phyloP scores from a whole-genome alignment of 371 early-diverging fungal genomes.

The Apophysomyces ossiformis region DNA sequence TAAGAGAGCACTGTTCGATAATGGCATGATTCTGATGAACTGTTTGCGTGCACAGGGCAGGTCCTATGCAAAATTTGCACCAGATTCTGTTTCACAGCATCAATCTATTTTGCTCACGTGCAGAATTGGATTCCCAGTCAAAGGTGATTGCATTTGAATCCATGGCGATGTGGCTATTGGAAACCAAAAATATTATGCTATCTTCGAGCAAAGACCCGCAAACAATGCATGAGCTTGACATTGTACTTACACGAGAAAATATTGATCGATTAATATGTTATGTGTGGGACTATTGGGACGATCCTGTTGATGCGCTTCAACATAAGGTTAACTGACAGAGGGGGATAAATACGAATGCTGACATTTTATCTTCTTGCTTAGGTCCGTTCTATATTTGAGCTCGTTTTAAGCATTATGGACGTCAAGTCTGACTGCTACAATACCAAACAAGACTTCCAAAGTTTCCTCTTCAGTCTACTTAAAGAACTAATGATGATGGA shows the following conservation, averaged over 20 bases:
- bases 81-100: slow-evolving; percentile 54
- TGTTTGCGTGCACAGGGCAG: not conserved
- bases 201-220: slow-evolving; percentile 2
- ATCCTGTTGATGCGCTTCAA: slow-evolving; percentile 80
- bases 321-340: slow-evolving; percentile 52
- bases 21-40: not conserved
- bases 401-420: slow-evolving; percentile 58
- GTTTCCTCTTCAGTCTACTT: slow-evolving; percentile 43
- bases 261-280: slow-evolving; percentile 65
- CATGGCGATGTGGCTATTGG: slow-evolving; percentile 73
- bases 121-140: slow-evolving; percentile 64
- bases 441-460: slow-evolving; percentile 35
- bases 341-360: not conserved
- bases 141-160: slow-evolving; percentile 78
- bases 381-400: slow-evolving; percentile 69
- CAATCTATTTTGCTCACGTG: slow-evolving; percentile 50
- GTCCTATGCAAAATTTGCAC: slow-evolving; percentile 33
- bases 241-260: slow-evolving; percentile 39
- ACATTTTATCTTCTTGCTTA: not conserved
- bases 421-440: slow-evolving; percentile 38
- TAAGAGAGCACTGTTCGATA: slow-evolving; percentile 16
- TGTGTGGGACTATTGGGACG: slow-evolving; percentile 83
- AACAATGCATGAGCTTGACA: slow-evolving; percentile 21
- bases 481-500: slow-evolving; percentile 59
- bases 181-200: slow-evolving; percentile 45